Conservation (phyloP, 495 filamentous ascomycete species). For the Pseudoneurospora amorphoporcata region DNA sequence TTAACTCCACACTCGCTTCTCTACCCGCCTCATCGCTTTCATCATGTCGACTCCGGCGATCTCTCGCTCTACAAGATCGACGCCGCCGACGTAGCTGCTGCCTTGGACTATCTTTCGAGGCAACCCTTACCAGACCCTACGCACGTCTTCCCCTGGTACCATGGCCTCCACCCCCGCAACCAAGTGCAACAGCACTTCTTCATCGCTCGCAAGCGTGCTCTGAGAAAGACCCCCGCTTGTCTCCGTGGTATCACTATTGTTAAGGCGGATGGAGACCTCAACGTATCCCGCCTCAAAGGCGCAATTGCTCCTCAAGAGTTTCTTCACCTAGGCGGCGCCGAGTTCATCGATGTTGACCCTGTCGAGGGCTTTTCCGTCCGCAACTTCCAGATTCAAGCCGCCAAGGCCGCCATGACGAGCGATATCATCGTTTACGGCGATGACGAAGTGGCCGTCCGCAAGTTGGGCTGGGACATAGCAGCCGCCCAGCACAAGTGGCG, state of each 20-base stretch:
- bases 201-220: constrained; percentile 57
- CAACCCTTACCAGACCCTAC: constrained; percentile 76
- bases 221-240: constrained; percentile 65
- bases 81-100: constrained; percentile 54
- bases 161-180: constrained; percentile 86
- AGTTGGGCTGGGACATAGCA: constrained; percentile 60
- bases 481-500: constrained; percentile 68
- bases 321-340: constrained; percentile 32
- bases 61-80: constrained; percentile 65
- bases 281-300: constrained; percentile 68
- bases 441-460: constrained; percentile 49
- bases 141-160: constrained; percentile 91
- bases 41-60: constrained; percentile 39
- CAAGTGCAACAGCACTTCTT: constrained; percentile 86
- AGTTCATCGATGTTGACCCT: constrained; percentile 74
- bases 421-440: constrained; percentile 90
- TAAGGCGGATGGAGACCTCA: constrained; percentile 77
- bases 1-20: constrained; percentile 53
- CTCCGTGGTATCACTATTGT: constrained; percentile 77
- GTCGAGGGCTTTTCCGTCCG: constrained; percentile 72
- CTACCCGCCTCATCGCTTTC: constrained; percentile 59
- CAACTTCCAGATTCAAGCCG: constrained; percentile 94
- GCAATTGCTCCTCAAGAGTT: constrained; percentile 74
- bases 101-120: constrained; percentile 60
- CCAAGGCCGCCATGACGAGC: constrained; percentile 77